Percentiles rank a stretch among this genome's conserved stretches.
Evolutionary conservation across 305 asterid genomes (phyloP).

Genomic region (Withania somnifera): DNA sequence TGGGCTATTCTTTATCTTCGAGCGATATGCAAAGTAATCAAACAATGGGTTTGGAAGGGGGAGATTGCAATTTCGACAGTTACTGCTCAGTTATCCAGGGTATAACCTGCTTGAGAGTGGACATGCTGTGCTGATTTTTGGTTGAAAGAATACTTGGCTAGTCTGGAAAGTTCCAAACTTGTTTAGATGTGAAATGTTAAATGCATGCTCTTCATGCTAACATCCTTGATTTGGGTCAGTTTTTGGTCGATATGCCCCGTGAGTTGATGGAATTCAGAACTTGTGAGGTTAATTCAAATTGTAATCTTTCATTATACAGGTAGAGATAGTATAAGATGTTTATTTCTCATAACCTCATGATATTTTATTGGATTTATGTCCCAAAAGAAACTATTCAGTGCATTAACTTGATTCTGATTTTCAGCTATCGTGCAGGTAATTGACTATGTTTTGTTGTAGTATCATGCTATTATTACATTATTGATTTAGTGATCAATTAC

Average conservation of each 20-base stretch:
- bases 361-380: background rate
- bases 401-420: slow-evolving; percentile 8
- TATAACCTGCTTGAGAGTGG: background rate
- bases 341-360: background rate
- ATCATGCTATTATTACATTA: background rate
- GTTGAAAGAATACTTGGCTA: background rate
- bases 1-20: background rate
- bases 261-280: background rate
- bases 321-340: background rate
- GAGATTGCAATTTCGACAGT: background rate
- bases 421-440: background rate
- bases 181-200: background rate
- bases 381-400: background rate
- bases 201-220: background rate
- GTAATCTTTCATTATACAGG: background rate
- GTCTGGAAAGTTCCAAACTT: background rate
- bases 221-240: background rate
- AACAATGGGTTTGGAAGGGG: no score
- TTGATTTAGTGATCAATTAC: background rate
- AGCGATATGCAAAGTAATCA: background rate
- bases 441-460: background rate
- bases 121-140: background rate
- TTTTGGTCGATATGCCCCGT: background rate
- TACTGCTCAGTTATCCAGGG: background rate
- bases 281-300: background rate